Evolutionary conservation across 192 early-diverging fungal species (phyloP), one percentile per base, ranked within the genome.

Genomic region (Coemansia sp.): DNA sequence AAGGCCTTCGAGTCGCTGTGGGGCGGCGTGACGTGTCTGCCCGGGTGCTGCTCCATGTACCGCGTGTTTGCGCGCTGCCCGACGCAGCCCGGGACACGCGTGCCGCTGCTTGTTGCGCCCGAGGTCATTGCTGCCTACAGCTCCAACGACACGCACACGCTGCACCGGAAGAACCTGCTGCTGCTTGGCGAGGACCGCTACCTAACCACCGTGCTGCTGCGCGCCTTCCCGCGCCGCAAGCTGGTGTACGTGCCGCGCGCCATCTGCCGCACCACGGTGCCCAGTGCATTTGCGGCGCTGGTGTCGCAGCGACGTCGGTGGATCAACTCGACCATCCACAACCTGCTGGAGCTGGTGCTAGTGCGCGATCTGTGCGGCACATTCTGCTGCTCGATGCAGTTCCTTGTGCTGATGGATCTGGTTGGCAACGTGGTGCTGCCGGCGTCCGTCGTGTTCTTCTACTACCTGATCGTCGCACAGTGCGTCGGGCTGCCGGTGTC

Each of bases 11-110:
- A 98, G 84, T 91, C 92, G 19, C 87, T 96, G 26, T 98, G 96
- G 89, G 97, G 97, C 78, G 95, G 95, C 83, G 97, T 98, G n/a
- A 98, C 97, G 36, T 98, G 97, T 80, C 73, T 98, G n/a, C 97
- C 97, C 18, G 93, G 95, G 67, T 97, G 97, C 79, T 98, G 97
- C 85, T 95, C 92, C 70, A 95, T 95, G 93, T 97, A 95, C 78
- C 88, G 97, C 46, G 89, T 98, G 54, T 96, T 95, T 66, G 91
- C 86, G 19, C 85, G 83, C 42, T n/a, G n/a, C 15, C 46, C 46
- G n/a, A 70, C 75, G 10, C 78, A 86, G 26, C 74, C 86, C 43
- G 80, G 82, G 6, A 87, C 84, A 68, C 46, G 71, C 11, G 90
- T 93, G 9, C 90, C 95, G 41, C 87, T 95, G 54, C 66, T 95